A percentile compares a stretch with the other conserved stretches of the same genome.
phyloP scores from a whole-genome alignment of 2,329 filamentous ascomycete species.

The Akanthomyces lecanii region DNA sequence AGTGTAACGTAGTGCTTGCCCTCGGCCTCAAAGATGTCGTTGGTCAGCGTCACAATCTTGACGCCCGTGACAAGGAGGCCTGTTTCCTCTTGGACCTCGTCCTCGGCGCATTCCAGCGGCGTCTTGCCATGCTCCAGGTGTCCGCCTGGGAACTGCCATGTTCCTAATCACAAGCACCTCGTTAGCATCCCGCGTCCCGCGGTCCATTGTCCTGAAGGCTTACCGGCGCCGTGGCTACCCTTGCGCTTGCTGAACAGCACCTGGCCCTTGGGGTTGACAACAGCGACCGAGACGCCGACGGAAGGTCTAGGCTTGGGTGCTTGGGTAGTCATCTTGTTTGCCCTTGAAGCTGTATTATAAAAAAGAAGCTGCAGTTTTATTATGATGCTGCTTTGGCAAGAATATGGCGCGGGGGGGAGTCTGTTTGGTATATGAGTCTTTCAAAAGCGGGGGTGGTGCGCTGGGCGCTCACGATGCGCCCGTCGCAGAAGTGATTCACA shows the following conservation, averaged over 20 bases:
- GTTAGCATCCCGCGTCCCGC: neutral
- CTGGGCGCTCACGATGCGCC: neutral
- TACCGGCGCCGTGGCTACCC: slow-evolving; percentile 47
- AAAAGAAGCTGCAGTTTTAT: too few species aligned
- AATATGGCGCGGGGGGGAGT: neutral
- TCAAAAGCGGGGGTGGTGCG: slow-evolving; percentile 9
- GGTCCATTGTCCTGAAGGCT: slow-evolving; percentile 4
- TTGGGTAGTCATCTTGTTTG: neutral
- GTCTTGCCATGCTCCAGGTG: slow-evolving; percentile 69
- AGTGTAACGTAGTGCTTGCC: slow-evolving; percentile 71
- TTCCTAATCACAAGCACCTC: slow-evolving; percentile 37
- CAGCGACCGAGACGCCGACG: slow-evolving; percentile 46
- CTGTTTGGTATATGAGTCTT: neutral
- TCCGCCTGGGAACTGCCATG: slow-evolving; percentile 67
- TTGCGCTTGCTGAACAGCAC: slow-evolving; percentile 46
- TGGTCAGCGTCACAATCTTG: slow-evolving; percentile 58
- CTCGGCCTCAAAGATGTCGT: slow-evolving; percentile 58
- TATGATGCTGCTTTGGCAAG: neutral
- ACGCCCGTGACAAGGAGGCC: slow-evolving; percentile 52
- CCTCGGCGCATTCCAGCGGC: slow-evolving; percentile 56
- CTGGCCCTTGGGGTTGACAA: slow-evolving; percentile 39
- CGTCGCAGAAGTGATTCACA: neutral
- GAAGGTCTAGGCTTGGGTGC: slow-evolving; percentile 19
- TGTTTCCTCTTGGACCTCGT: slow-evolving; percentile 70
- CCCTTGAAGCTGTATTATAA: too few species aligned